phyloP scores from a whole-genome alignment of 495 filamentous ascomycete genomes.

The Chaetomium fimeti region DNA sequence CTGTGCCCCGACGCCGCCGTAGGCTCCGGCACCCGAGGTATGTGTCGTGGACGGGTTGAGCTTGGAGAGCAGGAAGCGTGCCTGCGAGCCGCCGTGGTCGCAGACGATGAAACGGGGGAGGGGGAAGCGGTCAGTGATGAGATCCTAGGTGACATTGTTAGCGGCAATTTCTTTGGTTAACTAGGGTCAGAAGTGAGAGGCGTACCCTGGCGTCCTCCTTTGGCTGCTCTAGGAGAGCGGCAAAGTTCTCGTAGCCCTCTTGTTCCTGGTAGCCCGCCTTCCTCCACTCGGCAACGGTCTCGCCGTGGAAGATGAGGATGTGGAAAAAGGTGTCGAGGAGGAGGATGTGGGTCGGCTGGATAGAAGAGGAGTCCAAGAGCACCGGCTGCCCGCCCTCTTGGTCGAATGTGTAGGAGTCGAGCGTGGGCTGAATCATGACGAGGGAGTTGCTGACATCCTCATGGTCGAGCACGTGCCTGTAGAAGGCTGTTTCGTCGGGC shows the following conservation, averaged over 20 bases:
- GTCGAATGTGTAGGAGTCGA: constrained; percentile 97
- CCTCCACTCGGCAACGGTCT: constrained; percentile 97
- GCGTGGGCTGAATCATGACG: constrained; percentile 97
- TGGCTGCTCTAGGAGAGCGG: constrained; percentile 81
- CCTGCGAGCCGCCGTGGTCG: constrained; percentile 96
- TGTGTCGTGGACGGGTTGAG: constrained; percentile 99
- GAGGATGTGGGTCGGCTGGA: constrained; percentile 90
- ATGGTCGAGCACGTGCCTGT: constrained; percentile 93
- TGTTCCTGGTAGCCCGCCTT: constrained; percentile 98
- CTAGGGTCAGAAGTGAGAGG: constrained; percentile 26
- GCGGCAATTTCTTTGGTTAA: neutral
- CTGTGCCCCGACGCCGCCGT: constrained; percentile 79
- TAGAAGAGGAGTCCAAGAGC: constrained; percentile 90
- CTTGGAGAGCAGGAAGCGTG: constrained; percentile 95
- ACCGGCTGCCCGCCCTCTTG: constrained; percentile 89
- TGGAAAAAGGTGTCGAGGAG: constrained; percentile 99
- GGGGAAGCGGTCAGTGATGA: constrained; percentile 96
- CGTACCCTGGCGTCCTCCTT: constrained; percentile 94
- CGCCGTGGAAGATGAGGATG: constrained; percentile 98
- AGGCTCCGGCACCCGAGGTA: constrained; percentile 72
- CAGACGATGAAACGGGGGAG: constrained; percentile 98
- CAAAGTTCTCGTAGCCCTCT: constrained; percentile 98
- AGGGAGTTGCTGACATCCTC: constrained; percentile 97
- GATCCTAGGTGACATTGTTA: constrained; percentile 60
- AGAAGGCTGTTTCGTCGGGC: constrained; percentile 98